Evolutionary conservation across 129 eudicot species (phyloP), one percentile per base, ranked within the genome.

Genomic region (Scalesia atractyloides): DNA sequence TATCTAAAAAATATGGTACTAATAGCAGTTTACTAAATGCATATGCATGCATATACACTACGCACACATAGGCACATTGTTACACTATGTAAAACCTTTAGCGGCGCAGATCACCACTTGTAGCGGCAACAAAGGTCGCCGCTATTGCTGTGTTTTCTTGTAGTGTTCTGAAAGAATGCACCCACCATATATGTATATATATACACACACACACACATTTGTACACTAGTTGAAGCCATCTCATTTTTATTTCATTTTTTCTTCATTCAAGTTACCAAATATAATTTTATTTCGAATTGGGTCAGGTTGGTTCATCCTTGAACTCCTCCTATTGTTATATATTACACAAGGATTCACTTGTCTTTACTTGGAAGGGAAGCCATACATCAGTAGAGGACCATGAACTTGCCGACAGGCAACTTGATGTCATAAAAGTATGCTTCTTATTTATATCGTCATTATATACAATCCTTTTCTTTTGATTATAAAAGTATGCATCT

Each of bases 301-400:
- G 33, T 82, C 92, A 93, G 98, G 87, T 81, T 68, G 85, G 92
- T 16, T 68, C 90, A 62, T 93, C 98, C 18, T 86, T 93, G 80
- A 93, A 89, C 72, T 93, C 98, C 63, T 85, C 88, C 36, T 86
- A 93, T 80, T 87, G 92, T 73, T 93, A 84, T 88, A 93, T 93
- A 82, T 73, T 93, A 72, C 98, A 89, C 79, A 84, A 84, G 52
- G 98, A 82, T 37, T 66, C 89, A 72, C 67, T 88, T 43, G 69
- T 87, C 58, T 93, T 87, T 62, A 82, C 82, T 17, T 93, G 98
- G 98, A 47, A 75, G 5, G 98, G 96, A 75, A 93, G 69, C 49
- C 86, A 76, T 52, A 84, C 98, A 34, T 72, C 90, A 24, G 9
- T 86, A 13, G 95, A 84, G 34, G 90, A 87, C 78, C 92, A 87